A percentile compares a stretch with the other conserved stretches of the same genome.
These are phyloP conservation scores for Pichia sp. DNA, from an alignment of 1,139 yeast genomes.

Conservation along the genomic window DNA sequence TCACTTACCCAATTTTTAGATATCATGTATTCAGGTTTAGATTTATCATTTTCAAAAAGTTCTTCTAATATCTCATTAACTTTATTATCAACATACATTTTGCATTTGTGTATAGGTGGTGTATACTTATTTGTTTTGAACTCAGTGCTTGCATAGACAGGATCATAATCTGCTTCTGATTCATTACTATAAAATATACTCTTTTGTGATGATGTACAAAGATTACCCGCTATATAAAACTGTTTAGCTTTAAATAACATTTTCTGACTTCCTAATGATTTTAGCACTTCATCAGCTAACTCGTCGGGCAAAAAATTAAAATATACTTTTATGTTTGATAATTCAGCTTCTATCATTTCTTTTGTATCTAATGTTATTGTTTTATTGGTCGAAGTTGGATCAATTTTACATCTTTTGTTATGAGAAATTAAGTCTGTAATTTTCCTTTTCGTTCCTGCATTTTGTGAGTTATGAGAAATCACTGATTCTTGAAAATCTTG, in stretches of 20 bases:
- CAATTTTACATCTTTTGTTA: not conserved
- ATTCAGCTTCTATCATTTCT: slow-evolving; percentile 35
- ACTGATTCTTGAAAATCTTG: not conserved
- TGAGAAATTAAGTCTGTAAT: not conserved
- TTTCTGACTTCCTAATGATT: slow-evolving; percentile 36
- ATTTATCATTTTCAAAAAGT: slow-evolving; percentile 28
- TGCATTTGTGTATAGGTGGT: slow-evolving; percentile 32
- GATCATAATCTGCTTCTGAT: slow-evolving; percentile 4
- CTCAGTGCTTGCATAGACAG: slow-evolving; percentile 3
- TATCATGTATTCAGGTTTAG: slow-evolving; percentile 23
- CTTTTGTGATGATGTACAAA: slow-evolving; percentile 50
- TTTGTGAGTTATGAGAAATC: too few species aligned
- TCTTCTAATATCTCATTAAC: slow-evolving; percentile 22
- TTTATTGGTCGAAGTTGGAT: slow-evolving; percentile 2
- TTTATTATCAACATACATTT: slow-evolving; percentile 13
- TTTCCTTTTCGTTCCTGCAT: not conserved
- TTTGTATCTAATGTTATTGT: slow-evolving; percentile 32
- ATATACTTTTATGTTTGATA: slow-evolving; percentile 47
- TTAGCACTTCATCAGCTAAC: slow-evolving; percentile 40
- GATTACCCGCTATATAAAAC: slow-evolving; percentile 57
- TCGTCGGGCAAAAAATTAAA: slow-evolving; percentile 45
- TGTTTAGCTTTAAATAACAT: slow-evolving; percentile 35
- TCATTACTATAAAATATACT: slow-evolving; percentile 36
- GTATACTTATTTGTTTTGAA: slow-evolving; percentile 5
- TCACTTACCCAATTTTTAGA: slow-evolving; percentile 43